Percentiles rank a stretch among this genome's conserved stretches.
phyloP scores from a whole-genome alignment of 345 rosid genomes.

The Acer campestre region DNA sequence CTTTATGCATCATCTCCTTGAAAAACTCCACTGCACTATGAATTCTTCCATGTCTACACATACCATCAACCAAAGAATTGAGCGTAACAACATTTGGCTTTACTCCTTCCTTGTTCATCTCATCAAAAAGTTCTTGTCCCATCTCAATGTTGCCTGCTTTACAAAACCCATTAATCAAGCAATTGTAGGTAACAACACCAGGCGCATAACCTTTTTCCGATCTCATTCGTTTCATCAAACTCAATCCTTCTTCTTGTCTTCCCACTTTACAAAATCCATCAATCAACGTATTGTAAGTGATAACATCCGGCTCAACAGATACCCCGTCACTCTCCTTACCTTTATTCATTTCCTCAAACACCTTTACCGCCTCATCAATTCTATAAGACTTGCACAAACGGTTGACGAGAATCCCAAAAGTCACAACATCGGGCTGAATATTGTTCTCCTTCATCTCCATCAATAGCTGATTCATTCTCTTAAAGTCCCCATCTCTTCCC shows the following conservation, averaged over 20 bases:
- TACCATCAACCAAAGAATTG: constrained; percentile 61
- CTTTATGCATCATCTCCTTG: constrained; percentile 53
- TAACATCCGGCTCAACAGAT: constrained; percentile 57
- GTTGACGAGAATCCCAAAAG: constrained; percentile 69
- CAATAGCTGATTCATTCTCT: constrained; percentile 57
- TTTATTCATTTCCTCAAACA: constrained; percentile 51
- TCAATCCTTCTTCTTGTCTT: constrained; percentile 72
- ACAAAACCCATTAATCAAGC: constrained; percentile 75
- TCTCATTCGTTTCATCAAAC: constrained; percentile 56
- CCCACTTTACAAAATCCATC: constrained; percentile 82
- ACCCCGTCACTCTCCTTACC: constrained; percentile 35
- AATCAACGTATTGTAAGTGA: constrained; percentile 65
- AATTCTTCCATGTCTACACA: constrained; percentile 70
- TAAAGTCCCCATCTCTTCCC: constrained; percentile 45
- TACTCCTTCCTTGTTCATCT: constrained; percentile 58
- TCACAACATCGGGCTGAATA: constrained; percentile 55
- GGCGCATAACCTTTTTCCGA: constrained; percentile 45
- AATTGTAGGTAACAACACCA: constrained; percentile 57
- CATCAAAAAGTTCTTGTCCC: constrained; percentile 52
- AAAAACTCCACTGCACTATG: constrained; percentile 54
- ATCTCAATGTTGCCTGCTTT: constrained; percentile 63
- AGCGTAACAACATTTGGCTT: constrained; percentile 57
- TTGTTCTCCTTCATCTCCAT: constrained; percentile 56
- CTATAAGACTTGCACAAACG: constrained; percentile 58
- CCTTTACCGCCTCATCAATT: constrained; percentile 65